Evolutionary conservation across 805 yeast species (phyloP).

Genomic region (Saccharomycopsis sp.): DNA sequence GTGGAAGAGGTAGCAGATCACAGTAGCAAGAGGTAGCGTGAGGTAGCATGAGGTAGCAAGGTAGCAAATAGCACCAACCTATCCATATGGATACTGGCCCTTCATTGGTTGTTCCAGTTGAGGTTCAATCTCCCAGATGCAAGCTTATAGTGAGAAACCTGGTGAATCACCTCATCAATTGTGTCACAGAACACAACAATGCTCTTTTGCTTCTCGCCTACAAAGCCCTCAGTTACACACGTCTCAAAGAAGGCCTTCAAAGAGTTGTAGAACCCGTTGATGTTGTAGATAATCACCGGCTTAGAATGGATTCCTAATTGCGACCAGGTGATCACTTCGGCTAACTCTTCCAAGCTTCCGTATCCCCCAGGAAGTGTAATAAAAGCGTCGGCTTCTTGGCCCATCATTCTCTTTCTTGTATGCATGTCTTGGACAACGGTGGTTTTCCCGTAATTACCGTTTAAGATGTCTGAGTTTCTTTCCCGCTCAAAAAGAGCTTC

Average conservation of each 20-base stretch:
- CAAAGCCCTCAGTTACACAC: conserved; percentile 60
- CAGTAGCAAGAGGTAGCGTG: no score
- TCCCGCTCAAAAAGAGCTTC: conserved; percentile 71
- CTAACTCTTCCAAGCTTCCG: conserved; percentile 83
- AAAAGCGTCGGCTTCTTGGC: conserved; percentile 77
- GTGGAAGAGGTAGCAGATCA: no score
- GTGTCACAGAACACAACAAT: conserved; percentile 65
- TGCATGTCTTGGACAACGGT: conserved; percentile 86
- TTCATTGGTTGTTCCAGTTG: conserved; percentile 47
- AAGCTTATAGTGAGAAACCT: conserved; percentile 47
- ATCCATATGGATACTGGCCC: no score
- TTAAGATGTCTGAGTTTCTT: conserved; percentile 38
- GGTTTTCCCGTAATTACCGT: conserved; percentile 59
- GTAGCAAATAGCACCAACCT: no score
- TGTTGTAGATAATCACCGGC: conserved; percentile 73
- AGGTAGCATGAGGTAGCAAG: no score
- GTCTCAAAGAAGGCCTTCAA: conserved; percentile 54
- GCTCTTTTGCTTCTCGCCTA: conserved; percentile 56
- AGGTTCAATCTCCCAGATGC: conserved; percentile 73
- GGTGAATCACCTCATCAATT: conserved; percentile 59
- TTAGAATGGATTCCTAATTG: conserved; percentile 81
- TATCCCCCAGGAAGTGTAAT: conserved; percentile 90
- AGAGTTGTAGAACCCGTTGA: conserved; percentile 74
- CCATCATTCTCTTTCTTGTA: conserved; percentile 82
- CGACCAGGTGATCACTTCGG: conserved; percentile 88